Evolutionary conservation across 306 rosid genomes (phyloP).

Genomic region (Crataegus laevigata): DNA sequence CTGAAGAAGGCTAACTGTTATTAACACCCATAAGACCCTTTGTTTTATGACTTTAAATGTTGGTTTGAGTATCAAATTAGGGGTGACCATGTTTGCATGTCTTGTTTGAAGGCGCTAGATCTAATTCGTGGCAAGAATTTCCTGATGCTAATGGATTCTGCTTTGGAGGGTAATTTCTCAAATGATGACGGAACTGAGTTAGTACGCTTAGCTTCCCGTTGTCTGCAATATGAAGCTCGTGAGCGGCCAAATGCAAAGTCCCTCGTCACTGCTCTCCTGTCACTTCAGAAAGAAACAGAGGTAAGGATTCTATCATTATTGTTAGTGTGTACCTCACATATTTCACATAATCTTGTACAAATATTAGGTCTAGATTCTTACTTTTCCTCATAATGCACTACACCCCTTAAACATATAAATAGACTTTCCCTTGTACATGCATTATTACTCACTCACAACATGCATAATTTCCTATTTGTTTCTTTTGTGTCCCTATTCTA

Average conservation of each 20-base stretch:
- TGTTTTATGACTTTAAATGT: background rate
- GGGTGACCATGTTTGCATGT: background rate
- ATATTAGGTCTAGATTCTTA: background rate
- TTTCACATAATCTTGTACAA: background rate
- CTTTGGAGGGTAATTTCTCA: conserved; percentile 85
- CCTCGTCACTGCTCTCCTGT: conserved; percentile 61
- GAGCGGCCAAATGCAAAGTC: conserved; percentile 96
- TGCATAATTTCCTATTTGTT: background rate
- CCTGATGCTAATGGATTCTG: conserved; percentile 93
- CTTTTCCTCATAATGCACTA: background rate
- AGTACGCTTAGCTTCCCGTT: conserved; percentile 89
- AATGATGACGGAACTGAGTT: conserved; percentile 96
- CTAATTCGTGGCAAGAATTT: conserved; percentile 89
- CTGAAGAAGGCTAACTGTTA: background rate
- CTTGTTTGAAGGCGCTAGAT: conserved; percentile 68
- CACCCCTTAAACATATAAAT: background rate
- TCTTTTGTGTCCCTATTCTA: background rate
- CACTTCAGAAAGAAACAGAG: conserved; percentile 93
- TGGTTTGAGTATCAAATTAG: background rate
- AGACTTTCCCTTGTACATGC: background rate
- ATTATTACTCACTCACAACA: background rate
- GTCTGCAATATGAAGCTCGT: conserved; percentile 91
- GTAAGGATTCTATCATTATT: conserved; percentile 17
- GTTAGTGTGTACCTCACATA: background rate
- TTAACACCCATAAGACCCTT: background rate